Evolutionary conservation across 1,284 basidiomycete genomes (phyloP), one percentile per base, ranked within the genome.

Genomic region (Leccinum holopus): DNA sequence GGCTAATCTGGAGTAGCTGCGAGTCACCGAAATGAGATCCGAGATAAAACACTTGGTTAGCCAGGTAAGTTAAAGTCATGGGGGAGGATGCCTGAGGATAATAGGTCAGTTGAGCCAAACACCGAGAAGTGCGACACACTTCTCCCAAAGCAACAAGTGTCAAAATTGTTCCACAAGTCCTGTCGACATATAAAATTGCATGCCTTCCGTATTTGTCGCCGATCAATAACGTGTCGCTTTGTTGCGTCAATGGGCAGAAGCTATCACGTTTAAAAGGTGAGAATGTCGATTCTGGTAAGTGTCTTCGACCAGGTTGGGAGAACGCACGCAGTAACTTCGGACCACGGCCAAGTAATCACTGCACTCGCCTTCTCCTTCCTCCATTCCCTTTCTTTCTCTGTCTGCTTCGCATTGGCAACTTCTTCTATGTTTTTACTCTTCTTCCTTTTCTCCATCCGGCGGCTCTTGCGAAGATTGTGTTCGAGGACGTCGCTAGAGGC

Each of bases 1-100:
- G 68, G 39, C 78, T 80, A 61, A 95, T 80, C 41, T 83, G 81
- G 2, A 97, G 69, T 12, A 97, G 75, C 65, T 92, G 88, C 0
- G 93, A 91, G 72, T 96, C 89, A 16, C 93, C 94, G 37, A 85
- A 81, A 65, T 94, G 89, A 1, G 95, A 97, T 2, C 93, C 90
- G 5, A 95, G 78, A 72, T 90, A 97, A 12, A 96, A 64, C n/a
- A 85, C 77, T 68, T 90, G 86, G 33, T 85, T 83, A 14, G 87
- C 83, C n/a, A 96, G 80, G 71, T 94, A 90, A 1, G 91, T 87
- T 58, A 98, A 70, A 1, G 88, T 85, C 2, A 84, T 91, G 0
- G 94, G 81, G 6, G 94, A 83, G 1, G 94, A 92, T 7, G 84
- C 82, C 92, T 95, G 63, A 32, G 58, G 59, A 60, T 44, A 14